These are phyloP conservation scores for Yamadazyma diddensiae DNA, from an alignment of 1,139 yeast species.

Conservation along the genomic window DNA sequence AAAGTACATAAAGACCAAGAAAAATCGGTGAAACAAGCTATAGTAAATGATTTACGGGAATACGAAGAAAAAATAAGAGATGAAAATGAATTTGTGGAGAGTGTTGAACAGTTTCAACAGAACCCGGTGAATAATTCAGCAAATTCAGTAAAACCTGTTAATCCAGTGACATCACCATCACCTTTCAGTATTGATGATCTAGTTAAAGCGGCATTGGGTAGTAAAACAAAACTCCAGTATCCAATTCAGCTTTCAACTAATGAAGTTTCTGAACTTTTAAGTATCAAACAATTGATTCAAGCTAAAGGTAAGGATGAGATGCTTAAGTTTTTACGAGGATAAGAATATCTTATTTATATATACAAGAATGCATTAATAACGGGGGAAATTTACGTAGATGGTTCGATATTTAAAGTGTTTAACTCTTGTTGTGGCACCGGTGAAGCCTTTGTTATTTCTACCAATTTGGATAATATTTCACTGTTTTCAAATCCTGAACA, in stretches of 20 bases:
- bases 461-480: slow-evolving; percentile 31
- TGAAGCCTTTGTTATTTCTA: slow-evolving; percentile 29
- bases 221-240: not conserved
- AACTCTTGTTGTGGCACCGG: slow-evolving; percentile 24
- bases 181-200: slow-evolving; percentile 28
- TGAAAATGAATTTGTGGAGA: slow-evolving; percentile 26
- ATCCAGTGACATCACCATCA: not conserved
- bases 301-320: slow-evolving; percentile 69
- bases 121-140: too few species aligned
- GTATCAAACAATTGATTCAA: slow-evolving; percentile 60
- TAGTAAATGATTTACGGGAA: slow-evolving; percentile 23
- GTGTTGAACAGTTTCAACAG: slow-evolving; percentile 20
- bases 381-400: slow-evolving; percentile 5
- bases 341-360: slow-evolving; percentile 3
- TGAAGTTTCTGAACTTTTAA: slow-evolving; percentile 52
- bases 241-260: slow-evolving; percentile 8
- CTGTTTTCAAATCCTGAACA: slow-evolving; percentile 17
- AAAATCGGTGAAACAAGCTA: slow-evolving; percentile 19
- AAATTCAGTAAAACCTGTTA: not conserved
- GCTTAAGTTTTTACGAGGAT: slow-evolving; percentile 48
- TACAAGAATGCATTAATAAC: slow-evolving; percentile 4
- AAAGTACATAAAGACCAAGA: slow-evolving; percentile 34
- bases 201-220: slow-evolving; percentile 21
- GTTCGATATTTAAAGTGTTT: slow-evolving; percentile 9
- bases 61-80: slow-evolving; percentile 21